Evolutionary conservation across 2,329 filamentous ascomycete genomes (phyloP).

Genomic region (Lecanoromycetidae sp.): DNA sequence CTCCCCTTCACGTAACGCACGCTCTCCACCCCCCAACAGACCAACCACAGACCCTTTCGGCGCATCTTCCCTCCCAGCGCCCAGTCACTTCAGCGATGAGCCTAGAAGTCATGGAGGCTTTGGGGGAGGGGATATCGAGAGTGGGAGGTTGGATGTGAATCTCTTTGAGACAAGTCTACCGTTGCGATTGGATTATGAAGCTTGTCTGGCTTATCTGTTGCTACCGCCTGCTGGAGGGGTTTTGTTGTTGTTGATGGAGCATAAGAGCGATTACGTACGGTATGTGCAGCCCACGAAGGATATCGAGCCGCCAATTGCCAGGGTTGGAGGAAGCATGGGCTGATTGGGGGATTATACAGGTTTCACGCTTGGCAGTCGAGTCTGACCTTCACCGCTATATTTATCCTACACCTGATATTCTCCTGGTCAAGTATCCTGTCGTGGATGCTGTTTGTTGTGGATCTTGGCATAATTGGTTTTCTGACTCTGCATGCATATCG

Average conservation of each 20-base stretch:
- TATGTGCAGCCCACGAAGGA: constrained; percentile 31
- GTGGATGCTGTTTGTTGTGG: constrained; percentile 67
- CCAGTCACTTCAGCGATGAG: constrained; percentile 29
- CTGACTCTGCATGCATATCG: constrained; percentile 68
- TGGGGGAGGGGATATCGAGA: constrained; percentile 32
- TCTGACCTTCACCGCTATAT: constrained; percentile 62
- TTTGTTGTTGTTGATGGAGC: constrained; percentile 70
- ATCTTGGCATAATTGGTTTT: constrained; percentile 64
- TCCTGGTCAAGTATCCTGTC: constrained; percentile 73
- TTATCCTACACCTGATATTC: constrained; percentile 71
- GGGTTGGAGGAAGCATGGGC: neutral
- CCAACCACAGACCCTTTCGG: constrained; percentile 34
- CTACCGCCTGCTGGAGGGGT: constrained; percentile 79
- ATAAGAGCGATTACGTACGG: constrained; percentile 95
- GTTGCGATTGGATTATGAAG: constrained; percentile 77
- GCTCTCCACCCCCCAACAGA: constrained; percentile 31
- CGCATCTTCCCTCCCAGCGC: constrained; percentile 28
- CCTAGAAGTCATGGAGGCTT: constrained; percentile 30
- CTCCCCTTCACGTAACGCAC: constrained; percentile 35
- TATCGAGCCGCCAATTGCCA: too few species aligned
- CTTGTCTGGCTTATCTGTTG: constrained; percentile 74
- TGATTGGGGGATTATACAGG: constrained; percentile 31
- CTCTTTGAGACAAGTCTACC: constrained; percentile 82
- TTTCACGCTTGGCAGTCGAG: constrained; percentile 96
- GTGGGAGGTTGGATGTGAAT: constrained; percentile 55